These are phyloP conservation scores for Melastoma malabathricum DNA, from an alignment of 345 rosid genomes.

Conservation along the genomic window DNA sequence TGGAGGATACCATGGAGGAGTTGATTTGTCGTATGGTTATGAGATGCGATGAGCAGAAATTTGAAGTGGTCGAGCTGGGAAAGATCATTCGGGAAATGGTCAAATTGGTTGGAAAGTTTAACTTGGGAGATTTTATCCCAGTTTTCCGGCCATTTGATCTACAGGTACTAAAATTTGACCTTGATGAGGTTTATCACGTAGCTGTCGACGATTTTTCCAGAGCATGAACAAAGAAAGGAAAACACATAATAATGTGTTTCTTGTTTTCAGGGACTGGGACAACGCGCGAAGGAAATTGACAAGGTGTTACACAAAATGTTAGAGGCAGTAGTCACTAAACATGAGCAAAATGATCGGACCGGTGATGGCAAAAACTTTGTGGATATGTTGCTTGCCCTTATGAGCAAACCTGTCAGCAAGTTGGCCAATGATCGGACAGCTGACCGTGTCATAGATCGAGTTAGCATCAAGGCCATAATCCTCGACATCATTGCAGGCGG, in stretches of 20 bases:
- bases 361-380: not conserved
- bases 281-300: not conserved
- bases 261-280: not conserved
- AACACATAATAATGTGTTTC: too few species aligned
- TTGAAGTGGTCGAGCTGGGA: too few species aligned
- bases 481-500: slow-evolving; percentile 16
- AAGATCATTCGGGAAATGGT: not conserved
- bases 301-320: not conserved
- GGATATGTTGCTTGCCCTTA: not conserved
- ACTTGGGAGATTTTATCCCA: not conserved
- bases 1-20: too few species aligned
- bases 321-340: not conserved
- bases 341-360: not conserved
- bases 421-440: not conserved
- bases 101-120: not conserved
- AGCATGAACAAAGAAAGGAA: too few species aligned
- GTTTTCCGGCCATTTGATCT: not conserved
- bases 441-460: slow-evolving; percentile 1
- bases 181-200: not conserved
- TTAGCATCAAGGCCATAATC: slow-evolving; percentile 14
- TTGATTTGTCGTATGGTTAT: too few species aligned
- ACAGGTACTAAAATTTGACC: not conserved
- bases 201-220: not conserved
- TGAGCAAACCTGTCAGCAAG: not conserved
- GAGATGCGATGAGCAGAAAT: too few species aligned